Base-by-base conservation (phyloP, 1,284 basidiomycete genomes). In the Gomphus bonarii region DNA sequence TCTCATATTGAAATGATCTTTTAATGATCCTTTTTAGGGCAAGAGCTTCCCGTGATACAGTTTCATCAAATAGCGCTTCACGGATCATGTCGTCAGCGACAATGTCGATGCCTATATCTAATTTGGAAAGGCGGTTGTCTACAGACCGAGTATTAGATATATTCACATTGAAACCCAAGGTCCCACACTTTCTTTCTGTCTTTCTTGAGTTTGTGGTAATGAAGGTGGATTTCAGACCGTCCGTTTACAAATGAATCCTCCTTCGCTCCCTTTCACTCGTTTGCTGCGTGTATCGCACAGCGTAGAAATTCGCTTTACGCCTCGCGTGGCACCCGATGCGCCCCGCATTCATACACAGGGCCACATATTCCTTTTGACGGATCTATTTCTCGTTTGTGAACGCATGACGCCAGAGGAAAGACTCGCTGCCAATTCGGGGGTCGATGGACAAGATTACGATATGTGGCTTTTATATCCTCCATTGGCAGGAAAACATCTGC, bases 391-490 rank as follows among this genome's bases (percentile, higher is more conserved):
- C 55, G 72, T 97, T 30, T 93, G 88, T 61, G 91, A 95, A 68
- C 77, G 81, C 64, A 92, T 94, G 81, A 70, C 80, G 1, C 76
- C 74, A 16, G 78, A 81, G 54, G 90, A 94, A 60, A 72, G 71
- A 54, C 68, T 69, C 53, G 65, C 74, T 1, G 69, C 65, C 20
- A 66, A 69, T 54, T 68, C 73, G 48, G 79, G 73, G 8, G 72
- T 73, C 31, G 76, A 77, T 59, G 30, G 35, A 12, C 61, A 62
- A 5, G 83, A 82, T 55, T 78, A 85, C 7, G 93, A 97, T 67
- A 90, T 97, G 85, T 92, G 88, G 85, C 74, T 99, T 54, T 82
- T 88, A 61, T 99, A 97, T 73, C 97, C 97, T 20, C 97, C 97
- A 3, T 73, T 99, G 53, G 88, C 97, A 8, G 95, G 94, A 4